phyloP scores from a whole-genome alignment of 2,329 filamentous ascomycete genomes.

The Passalora sequoiae region DNA sequence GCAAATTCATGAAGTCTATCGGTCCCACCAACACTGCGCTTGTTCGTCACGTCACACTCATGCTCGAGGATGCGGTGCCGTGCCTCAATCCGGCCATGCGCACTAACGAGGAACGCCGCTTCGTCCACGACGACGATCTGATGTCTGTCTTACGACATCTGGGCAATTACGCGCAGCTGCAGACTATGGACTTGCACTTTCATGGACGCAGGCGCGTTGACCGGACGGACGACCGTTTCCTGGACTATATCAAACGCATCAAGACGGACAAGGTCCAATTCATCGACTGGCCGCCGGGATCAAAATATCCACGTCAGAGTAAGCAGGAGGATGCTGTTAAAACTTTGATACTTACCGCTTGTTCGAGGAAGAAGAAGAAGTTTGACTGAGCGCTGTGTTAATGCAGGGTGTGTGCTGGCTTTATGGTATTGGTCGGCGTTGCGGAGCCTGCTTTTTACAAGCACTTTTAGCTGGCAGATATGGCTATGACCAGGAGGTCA shows the following conservation, averaged over 20 bases:
- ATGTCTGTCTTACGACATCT: constrained; percentile 44
- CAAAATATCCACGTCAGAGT: constrained; percentile 21
- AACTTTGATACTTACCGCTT: constrained; percentile 26
- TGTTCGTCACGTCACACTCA: constrained; percentile 43
- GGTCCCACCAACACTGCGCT: constrained; percentile 44
- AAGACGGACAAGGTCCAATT: constrained; percentile 41
- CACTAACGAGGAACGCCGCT: constrained; percentile 43
- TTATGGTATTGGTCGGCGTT: too few species aligned
- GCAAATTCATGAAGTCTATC: constrained; percentile 44
- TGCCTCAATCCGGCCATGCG: constrained; percentile 37
- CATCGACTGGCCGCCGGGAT: constrained; percentile 25
- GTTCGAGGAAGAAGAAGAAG: constrained; percentile 23
- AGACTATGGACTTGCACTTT: constrained; percentile 41
- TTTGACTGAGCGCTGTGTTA: constrained; percentile 12
- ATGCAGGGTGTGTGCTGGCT: too few species aligned
- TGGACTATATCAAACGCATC: constrained; percentile 42
- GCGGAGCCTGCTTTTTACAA: too few species aligned
- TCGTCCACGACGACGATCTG: constrained; percentile 45
- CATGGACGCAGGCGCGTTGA: constrained; percentile 36
- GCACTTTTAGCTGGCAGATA: background rate
- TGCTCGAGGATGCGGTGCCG: constrained; percentile 43
- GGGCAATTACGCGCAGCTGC: constrained; percentile 38
- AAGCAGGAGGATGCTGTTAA: constrained; percentile 36
- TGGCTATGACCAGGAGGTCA: background rate
- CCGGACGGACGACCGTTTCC: constrained; percentile 39